A percentile compares a stretch with the other conserved stretches of the same genome.
These are phyloP conservation scores for Fraxinus albicans DNA, from an alignment of 305 asterid genomes.

Conservation along the genomic window DNA sequence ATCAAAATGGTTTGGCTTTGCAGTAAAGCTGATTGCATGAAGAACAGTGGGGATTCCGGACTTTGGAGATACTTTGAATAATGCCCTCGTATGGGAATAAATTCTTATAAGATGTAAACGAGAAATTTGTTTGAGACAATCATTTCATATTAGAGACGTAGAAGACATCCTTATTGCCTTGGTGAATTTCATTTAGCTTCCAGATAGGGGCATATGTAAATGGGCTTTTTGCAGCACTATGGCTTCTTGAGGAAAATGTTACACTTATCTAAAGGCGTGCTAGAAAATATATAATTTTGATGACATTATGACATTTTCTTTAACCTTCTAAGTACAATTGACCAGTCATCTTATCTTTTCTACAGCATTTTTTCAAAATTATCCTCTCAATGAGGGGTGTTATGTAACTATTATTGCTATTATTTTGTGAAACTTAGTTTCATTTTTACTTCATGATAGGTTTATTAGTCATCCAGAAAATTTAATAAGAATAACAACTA, in stretches of 20 bases:
- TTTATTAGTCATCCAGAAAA: neutral
- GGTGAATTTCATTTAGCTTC: neutral
- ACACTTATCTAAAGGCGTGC: neutral
- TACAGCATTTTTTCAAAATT: neutral
- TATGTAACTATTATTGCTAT: neutral
- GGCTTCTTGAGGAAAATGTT: neutral
- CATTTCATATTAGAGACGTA: neutral
- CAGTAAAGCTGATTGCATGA: neutral
- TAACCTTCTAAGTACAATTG: neutral
- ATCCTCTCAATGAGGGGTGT: neutral
- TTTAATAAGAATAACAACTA: neutral
- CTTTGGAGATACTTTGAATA: neutral
- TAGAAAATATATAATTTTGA: neutral
- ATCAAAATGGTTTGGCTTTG: neutral
- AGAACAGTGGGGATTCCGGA: neutral
- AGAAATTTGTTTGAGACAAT: neutral
- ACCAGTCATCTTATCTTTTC: neutral
- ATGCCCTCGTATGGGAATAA: neutral
- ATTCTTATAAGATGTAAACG: neutral
- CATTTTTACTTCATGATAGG: neutral
- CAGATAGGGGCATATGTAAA: neutral
- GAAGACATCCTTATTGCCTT: neutral
- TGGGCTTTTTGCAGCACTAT: neutral
- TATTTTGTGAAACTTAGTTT: neutral
- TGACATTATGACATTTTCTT: neutral